Evolutionary conservation across 352 stramenopile genomes (phyloP), one percentile per base, ranked within the genome.

Genomic region (Phytopythium sindhum): DNA sequence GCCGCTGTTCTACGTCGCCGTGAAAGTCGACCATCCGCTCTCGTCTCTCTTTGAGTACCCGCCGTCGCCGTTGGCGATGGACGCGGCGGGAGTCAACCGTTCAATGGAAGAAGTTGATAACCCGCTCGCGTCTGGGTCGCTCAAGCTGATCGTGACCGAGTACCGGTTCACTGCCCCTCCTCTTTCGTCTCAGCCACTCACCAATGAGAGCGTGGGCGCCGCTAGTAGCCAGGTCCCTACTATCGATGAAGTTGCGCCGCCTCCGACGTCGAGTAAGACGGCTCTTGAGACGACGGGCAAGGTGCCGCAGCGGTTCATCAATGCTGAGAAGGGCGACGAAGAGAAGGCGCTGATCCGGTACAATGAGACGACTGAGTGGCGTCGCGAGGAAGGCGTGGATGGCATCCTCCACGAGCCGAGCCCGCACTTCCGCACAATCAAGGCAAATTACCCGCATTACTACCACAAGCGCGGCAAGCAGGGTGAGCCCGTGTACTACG

Each of bases 371-470:
- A 76, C 86, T 7, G 68, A 82, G 73, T 97, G 90, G 90, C 76
- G 90, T 24, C 73, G 82, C 26, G 84, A 90, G 19, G 77, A 97
- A 67, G 76, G 85, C 17, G 67, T 97, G n/a, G 86, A 95, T 70
- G 63, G 26, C 9, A 93, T 97, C 44, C 79, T 97, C 39, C 68
- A 71, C 21, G 60, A 75, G 17, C 79, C 86, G 37, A 89, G 67
- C 52, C 84, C 79, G 50, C 70, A 89, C 55, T 96, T 95, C 57
- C 76, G 86, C 57, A 83, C 80, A 33, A 97, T 97, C 73, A 97
- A 97, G 68, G 70, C 86, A 26, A 95, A 97, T 71, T 97, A 97
- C 72, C 88, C 90, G 48, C 88, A 96, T 56, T 97, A 89, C 66
- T 96, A 95, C 73, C 84, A 95, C 78, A 95, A 95, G 66, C 81